Conservation (phyloP, 805 yeast genomes). For the Spathaspora girioi region DNA sequence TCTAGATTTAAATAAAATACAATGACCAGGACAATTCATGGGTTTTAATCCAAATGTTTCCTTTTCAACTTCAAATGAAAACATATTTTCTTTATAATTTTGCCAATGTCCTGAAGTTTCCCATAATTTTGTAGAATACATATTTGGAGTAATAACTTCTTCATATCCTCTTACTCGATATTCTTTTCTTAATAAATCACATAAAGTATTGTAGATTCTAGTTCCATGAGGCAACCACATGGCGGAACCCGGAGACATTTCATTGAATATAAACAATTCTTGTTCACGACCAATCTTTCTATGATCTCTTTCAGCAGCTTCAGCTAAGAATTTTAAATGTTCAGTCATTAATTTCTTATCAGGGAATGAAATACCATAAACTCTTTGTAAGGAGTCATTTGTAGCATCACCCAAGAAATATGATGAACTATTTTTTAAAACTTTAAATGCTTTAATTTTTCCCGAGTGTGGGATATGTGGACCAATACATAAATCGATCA, state of each 20-base stretch:
- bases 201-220: constrained; percentile 87
- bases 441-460: constrained; percentile 88
- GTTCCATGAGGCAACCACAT: constrained; percentile 99
- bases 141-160: constrained; percentile 98
- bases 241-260: constrained; percentile 95
- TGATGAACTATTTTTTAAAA: constrained; percentile 92
- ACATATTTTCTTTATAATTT: constrained; percentile 97
- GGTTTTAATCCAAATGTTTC: constrained; percentile 94
- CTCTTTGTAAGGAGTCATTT: constrained; percentile 94
- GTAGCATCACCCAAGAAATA: constrained; percentile 91
- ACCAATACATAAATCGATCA: constrained; percentile 95
- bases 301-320: constrained; percentile 95
- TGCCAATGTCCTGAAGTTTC: constrained; percentile 99
- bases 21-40: constrained; percentile 91
- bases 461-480: constrained; percentile 99
- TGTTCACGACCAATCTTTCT: constrained; percentile 95
- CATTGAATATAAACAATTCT: constrained; percentile 92
- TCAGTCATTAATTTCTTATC: constrained; percentile 95
- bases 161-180: constrained; percentile 94
- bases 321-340: constrained; percentile 89
- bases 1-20: constrained; percentile 85
- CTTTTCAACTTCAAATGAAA: constrained; percentile 93
- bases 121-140: constrained; percentile 97
- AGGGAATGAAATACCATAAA: constrained; percentile 98
- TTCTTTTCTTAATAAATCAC: constrained; percentile 75